Conservation (phyloP, 1,139 yeast genomes). For the Debaryomyces nepalensis region DNA sequence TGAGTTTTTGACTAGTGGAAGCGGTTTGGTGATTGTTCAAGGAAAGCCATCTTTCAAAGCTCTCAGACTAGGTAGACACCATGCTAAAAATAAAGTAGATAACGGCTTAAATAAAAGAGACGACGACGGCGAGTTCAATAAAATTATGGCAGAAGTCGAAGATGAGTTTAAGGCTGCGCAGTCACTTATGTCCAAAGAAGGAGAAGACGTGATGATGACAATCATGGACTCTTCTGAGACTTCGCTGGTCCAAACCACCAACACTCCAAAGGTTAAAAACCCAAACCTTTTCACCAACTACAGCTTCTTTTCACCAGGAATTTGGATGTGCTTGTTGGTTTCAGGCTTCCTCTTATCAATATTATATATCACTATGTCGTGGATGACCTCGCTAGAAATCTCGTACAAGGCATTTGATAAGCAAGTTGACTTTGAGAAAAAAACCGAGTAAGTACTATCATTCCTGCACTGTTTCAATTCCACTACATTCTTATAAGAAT, state of each 20-base stretch:
- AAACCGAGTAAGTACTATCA: constrained; percentile 47
- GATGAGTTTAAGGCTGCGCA: constrained; percentile 41
- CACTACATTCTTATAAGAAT: neutral
- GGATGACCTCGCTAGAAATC: constrained; percentile 67
- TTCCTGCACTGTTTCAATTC: constrained; percentile 1
- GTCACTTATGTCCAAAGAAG: constrained; percentile 35
- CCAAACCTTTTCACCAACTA: constrained; percentile 42
- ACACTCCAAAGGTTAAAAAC: constrained; percentile 15
- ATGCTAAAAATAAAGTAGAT: constrained; percentile 26
- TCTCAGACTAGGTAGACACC: constrained; percentile 27
- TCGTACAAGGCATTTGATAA: constrained; percentile 75
- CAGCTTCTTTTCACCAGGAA: constrained; percentile 57
- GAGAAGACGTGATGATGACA: constrained; percentile 27
- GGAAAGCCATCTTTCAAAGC: constrained; percentile 35
- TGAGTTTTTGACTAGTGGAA: constrained; percentile 21
- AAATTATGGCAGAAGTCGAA: constrained; percentile 36
- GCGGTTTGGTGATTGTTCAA: constrained; percentile 31
- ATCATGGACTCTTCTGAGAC: constrained; percentile 24
- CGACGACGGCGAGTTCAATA: constrained; percentile 21
- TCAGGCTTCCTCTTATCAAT: constrained; percentile 56
- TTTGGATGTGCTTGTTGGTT: constrained; percentile 69
- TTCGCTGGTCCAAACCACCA: constrained; percentile 7
- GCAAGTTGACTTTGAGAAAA: constrained; percentile 65
- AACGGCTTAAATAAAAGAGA: constrained; percentile 19
- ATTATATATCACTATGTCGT: constrained; percentile 57